These are phyloP conservation scores for Metschnikowia vanudenii DNA, from an alignment of 805 yeast genomes.

Conservation along the genomic window DNA sequence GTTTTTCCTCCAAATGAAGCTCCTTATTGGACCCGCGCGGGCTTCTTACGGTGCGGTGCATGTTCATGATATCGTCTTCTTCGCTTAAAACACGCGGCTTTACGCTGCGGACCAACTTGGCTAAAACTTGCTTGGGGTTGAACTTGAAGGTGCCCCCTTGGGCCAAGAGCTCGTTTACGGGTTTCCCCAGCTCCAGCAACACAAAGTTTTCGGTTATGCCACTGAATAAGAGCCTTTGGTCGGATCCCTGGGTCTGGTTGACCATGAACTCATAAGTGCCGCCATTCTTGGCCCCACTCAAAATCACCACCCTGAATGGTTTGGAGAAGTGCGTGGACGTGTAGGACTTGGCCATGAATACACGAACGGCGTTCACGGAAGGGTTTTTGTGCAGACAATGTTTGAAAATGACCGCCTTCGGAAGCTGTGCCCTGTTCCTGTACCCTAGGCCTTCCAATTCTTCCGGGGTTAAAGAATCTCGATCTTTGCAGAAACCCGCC, in stretches of 20 bases:
- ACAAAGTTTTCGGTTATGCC: conserved; percentile 15
- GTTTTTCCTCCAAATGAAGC: conserved; percentile 16
- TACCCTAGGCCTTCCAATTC: conserved; percentile 25
- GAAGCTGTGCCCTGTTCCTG: conserved; percentile 25
- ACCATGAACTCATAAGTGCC: conserved; percentile 33
- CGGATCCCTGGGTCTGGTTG: conserved; percentile 15
- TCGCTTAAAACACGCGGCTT: conserved; percentile 22
- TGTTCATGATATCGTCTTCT: conserved; percentile 26
- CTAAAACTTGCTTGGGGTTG: conserved; percentile 25
- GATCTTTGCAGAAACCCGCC: conserved; percentile 23
- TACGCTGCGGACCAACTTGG: conserved; percentile 21
- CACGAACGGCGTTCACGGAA: conserved; percentile 17
- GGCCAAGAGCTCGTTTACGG: conserved; percentile 6
- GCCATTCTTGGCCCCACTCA: conserved; percentile 22
- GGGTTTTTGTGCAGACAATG: conserved; percentile 17
- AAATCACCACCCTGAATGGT: conserved; percentile 28
- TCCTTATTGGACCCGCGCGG: conserved; percentile 8
- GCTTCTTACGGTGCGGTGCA: conserved; percentile 21
- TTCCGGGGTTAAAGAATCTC: conserved; percentile 19
- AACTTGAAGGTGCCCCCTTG: conserved; percentile 2
- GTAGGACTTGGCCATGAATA: conserved; percentile 24
- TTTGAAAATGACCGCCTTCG: conserved; percentile 23
- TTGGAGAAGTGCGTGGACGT: conserved; percentile 23
- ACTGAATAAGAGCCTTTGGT: conserved; percentile 17
- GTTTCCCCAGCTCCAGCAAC: background rate